Conservation (phyloP, 2,329 filamentous ascomycete species). For the Leptographium flavum region DNA sequence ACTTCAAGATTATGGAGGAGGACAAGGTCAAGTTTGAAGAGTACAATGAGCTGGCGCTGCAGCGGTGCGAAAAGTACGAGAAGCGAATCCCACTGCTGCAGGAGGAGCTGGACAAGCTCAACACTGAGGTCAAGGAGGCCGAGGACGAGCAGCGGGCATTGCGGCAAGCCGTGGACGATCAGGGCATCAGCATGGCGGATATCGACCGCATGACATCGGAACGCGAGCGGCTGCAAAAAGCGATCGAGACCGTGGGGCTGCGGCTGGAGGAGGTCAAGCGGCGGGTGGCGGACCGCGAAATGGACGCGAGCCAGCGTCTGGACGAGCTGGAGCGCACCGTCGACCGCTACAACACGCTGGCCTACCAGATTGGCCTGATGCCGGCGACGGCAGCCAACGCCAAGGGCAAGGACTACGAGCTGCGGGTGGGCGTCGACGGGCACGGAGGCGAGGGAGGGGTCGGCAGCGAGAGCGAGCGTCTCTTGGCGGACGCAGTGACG, state of each 20-base stretch:
- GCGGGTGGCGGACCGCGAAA: constrained; percentile 70
- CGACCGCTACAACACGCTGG: constrained; percentile 84
- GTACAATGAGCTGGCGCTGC: constrained; percentile 75
- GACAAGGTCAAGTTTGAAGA: constrained; percentile 92
- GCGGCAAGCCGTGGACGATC: constrained; percentile 77
- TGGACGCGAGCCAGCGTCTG: constrained; percentile 71
- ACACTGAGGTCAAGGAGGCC: constrained; percentile 59
- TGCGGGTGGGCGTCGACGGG: constrained; percentile 68
- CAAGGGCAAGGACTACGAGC: constrained; percentile 71
- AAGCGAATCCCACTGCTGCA: constrained; percentile 68
- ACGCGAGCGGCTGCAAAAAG: constrained; percentile 81
- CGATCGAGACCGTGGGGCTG: constrained; percentile 60
- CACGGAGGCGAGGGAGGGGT: constrained; percentile 38
- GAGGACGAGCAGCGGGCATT: constrained; percentile 70
- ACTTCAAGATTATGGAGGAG: constrained; percentile 87
- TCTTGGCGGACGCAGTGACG: constrained; percentile 67
- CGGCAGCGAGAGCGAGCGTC: constrained; percentile 49
- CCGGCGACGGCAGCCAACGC: constrained; percentile 74
- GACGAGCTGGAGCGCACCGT: constrained; percentile 87
- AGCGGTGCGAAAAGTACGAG: constrained; percentile 81
- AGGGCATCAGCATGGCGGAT: constrained; percentile 93
- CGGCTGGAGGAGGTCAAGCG: constrained; percentile 77
- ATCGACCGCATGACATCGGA: constrained; percentile 98
- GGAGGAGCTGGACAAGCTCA: constrained; percentile 69
- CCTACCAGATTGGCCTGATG: constrained; percentile 86